Conservation (phyloP, 208 protist species). For the Wallacemonas sp. region DNA sequence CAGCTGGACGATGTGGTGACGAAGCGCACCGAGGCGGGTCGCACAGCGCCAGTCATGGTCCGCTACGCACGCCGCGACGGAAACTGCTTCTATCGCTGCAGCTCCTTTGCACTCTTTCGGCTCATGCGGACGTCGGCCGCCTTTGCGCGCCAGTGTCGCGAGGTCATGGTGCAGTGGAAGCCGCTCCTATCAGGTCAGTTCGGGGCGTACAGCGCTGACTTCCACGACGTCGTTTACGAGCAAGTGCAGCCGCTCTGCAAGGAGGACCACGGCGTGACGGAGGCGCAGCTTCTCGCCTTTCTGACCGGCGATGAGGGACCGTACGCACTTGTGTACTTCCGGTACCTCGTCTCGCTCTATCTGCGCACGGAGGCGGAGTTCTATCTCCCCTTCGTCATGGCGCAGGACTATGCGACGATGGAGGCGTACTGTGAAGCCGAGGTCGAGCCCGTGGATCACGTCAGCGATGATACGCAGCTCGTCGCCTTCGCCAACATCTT, state of each 20-base stretch:
- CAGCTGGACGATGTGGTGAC: conserved; percentile 56
- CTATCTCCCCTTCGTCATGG: conserved; percentile 78
- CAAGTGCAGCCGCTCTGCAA: conserved; percentile 28
- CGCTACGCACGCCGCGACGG: conserved; percentile 77
- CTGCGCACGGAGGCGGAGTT: conserved; percentile 56
- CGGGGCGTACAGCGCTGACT: conserved; percentile 76
- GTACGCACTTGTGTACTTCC: conserved; percentile 73
- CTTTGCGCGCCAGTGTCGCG: conserved; percentile 23
- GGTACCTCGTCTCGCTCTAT: conserved; percentile 76
- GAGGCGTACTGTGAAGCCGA: conserved; percentile 69
- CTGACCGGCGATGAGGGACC: conserved; percentile 33
- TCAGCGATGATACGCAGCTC: conserved; percentile 82
- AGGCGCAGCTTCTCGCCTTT: conserved; percentile 23
- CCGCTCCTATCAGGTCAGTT: conserved; percentile 39
- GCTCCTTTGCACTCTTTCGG: conserved; percentile 60
- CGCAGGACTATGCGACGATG: conserved; percentile 53
- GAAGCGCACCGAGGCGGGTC: not conserved
- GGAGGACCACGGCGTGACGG: conserved; percentile 24
- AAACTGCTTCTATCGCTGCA: conserved; percentile 88
- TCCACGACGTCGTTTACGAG: conserved; percentile 53
- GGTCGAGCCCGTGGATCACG: conserved; percentile 77
- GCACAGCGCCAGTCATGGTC: conserved; percentile 20
- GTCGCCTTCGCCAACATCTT: conserved; percentile 71
- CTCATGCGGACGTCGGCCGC: conserved; percentile 22
- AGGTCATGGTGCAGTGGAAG: conserved; percentile 23